Evolutionary conservation across 2,329 filamentous ascomycete species (phyloP).

Genomic region (Scedosporium dehoogii): DNA sequence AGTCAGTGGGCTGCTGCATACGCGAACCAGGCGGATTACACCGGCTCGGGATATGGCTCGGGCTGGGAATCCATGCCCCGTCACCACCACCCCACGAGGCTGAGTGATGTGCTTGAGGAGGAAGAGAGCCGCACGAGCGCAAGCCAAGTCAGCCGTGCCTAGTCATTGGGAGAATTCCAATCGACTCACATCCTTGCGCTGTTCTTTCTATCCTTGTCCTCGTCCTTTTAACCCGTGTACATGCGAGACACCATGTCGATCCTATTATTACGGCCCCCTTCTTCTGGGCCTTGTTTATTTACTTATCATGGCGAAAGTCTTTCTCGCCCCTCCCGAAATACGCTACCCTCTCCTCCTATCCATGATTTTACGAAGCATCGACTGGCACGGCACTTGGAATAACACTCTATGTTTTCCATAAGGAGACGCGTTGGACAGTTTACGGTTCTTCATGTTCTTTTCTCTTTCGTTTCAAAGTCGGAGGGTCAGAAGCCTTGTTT

Average conservation of each 20-base stretch:
- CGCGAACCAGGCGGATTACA: constrained; percentile 46
- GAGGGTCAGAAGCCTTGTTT: neutral
- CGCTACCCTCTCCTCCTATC: neutral
- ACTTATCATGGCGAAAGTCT: too few species aligned
- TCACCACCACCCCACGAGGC: constrained; percentile 78
- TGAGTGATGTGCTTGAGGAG: constrained; percentile 82
- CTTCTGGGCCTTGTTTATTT: too few species aligned
- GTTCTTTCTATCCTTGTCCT: too few species aligned
- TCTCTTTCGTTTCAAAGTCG: neutral
- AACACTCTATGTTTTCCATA: neutral
- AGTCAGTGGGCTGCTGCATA: constrained; percentile 33
- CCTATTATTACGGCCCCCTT: too few species aligned
- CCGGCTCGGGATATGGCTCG: constrained; percentile 54
- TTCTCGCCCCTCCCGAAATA: neutral
- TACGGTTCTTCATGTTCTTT: neutral
- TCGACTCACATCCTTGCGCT: too few species aligned
- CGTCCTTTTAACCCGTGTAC: too few species aligned
- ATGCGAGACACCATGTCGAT: too few species aligned
- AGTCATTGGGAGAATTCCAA: too few species aligned
- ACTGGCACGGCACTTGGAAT: neutral
- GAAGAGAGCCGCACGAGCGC: constrained; percentile 72
- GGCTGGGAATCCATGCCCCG: constrained; percentile 69
- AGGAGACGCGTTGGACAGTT: neutral
- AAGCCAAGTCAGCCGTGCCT: constrained; percentile 45
- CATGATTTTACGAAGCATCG: neutral